phyloP scores from a whole-genome alignment of 75 land plant species.

The Ceratopteris richardii region DNA sequence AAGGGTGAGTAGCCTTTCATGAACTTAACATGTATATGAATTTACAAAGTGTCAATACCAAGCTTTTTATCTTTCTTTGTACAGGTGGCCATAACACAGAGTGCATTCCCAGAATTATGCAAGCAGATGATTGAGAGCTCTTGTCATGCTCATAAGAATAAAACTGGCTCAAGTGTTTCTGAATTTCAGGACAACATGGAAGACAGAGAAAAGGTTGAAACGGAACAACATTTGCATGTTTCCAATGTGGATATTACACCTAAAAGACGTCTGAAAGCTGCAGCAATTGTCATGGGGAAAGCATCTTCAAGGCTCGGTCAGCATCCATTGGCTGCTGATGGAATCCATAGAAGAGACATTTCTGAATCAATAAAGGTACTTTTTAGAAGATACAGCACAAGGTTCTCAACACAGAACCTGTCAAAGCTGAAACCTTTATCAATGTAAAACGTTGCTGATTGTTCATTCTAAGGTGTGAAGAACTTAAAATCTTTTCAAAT shows the following conservation, averaged over 20 bases:
- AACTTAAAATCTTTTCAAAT: too few relatives aligned
- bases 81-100: slow-evolving; percentile 75
- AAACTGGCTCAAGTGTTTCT: background rate
- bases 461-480: too few relatives aligned
- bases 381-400: too few relatives aligned
- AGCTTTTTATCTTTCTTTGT: background rate
- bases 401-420: too few relatives aligned
- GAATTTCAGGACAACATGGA: slow-evolving; percentile 1
- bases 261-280: slow-evolving; percentile 25
- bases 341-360: too few relatives aligned
- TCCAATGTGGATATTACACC: background rate
- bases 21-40: too few relatives aligned
- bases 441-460: too few relatives aligned
- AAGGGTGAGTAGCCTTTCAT: slow-evolving; percentile 59
- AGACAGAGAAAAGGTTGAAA: slow-evolving; percentile 11
- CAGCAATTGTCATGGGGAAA: slow-evolving; percentile 28
- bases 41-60: too few relatives aligned
- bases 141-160: slow-evolving; percentile 2
- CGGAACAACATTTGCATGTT: background rate
- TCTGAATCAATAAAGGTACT: too few relatives aligned
- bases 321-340: too few relatives aligned
- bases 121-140: slow-evolving; percentile 58
- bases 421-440: too few relatives aligned
- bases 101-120: slow-evolving; percentile 66
- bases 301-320: background rate